Evolutionary conservation across 192 early-diverging fungal genomes (phyloP).

Genomic region (Thoreauomyces humboldtii): DNA sequence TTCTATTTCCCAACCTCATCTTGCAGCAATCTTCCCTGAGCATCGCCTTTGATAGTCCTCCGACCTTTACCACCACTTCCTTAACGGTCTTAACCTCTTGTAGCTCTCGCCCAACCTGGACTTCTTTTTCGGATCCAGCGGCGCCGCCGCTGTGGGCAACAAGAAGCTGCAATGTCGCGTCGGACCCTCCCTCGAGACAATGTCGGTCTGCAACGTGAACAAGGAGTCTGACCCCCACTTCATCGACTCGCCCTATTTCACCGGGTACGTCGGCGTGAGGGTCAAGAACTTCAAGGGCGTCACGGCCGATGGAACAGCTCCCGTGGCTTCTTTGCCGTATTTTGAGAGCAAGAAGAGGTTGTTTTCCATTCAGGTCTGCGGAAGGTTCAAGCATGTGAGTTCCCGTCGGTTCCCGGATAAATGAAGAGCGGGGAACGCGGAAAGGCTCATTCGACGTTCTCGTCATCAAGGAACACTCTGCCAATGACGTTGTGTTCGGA

Average conservation of each 20-base stretch:
- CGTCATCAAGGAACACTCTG: conserved; percentile 45
- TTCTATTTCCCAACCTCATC: too few relatives aligned
- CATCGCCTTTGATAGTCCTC: too few relatives aligned
- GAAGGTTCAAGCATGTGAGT: conserved; percentile 68
- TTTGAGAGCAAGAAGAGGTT: conserved; percentile 61
- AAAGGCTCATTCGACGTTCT: not conserved
- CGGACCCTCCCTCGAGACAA: conserved; percentile 40
- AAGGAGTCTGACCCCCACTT: conserved; percentile 61
- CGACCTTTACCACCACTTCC: too few relatives aligned
- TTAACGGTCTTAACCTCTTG: too few relatives aligned
- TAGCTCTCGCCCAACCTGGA: too few relatives aligned
- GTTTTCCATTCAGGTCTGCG: conserved; percentile 71
- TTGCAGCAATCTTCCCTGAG: too few relatives aligned
- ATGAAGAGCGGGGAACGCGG: too few relatives aligned
- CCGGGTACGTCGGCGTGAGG: conserved; percentile 64
- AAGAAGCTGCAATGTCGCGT: conserved; percentile 45
- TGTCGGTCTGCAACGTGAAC: conserved; percentile 51
- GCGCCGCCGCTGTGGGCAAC: conserved; percentile 25
- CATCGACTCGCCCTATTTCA: conserved; percentile 64
- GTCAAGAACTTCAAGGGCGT: conserved; percentile 65
- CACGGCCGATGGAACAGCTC: conserved; percentile 36
- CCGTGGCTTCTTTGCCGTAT: conserved; percentile 40
- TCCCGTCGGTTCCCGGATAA: not conserved
- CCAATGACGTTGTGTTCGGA: conserved; percentile 74
- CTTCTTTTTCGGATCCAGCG: conserved; percentile 41